A percentile compares a stretch with the other conserved stretches of the same genome.
phyloP scores from a whole-genome alignment of 805 yeast genomes.

The Lachancea sp. region DNA sequence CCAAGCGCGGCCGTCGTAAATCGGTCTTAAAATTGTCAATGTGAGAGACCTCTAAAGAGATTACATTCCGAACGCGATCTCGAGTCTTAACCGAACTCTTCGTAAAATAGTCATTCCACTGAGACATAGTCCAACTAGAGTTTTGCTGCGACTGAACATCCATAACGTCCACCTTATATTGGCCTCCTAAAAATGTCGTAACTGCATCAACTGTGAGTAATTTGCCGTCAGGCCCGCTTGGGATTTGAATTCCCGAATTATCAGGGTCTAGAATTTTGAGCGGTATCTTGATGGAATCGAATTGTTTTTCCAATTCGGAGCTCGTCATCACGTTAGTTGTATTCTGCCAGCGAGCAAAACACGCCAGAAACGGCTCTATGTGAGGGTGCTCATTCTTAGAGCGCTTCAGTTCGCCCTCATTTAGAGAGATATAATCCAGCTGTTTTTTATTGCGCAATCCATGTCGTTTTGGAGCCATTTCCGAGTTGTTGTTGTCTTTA shows the following conservation, averaged over 20 bases:
- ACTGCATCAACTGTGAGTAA: conserved; percentile 26
- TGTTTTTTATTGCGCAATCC: conserved; percentile 49
- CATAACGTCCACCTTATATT: conserved; percentile 70
- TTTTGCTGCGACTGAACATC: conserved; percentile 77
- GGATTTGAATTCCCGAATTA: conserved; percentile 19
- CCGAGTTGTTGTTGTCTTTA: not conserved
- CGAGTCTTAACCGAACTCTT: conserved; percentile 38
- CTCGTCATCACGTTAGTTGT: conserved; percentile 14
- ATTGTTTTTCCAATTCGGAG: conserved; percentile 13
- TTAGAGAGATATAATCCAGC: conserved; percentile 72
- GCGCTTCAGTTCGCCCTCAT: conserved; percentile 58
- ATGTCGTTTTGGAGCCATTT: conserved; percentile 35
- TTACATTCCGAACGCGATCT: conserved; percentile 70
- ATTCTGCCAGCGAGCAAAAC: conserved; percentile 20
- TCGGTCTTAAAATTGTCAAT: conserved; percentile 40
- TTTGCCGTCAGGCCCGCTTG: conserved; percentile 13
- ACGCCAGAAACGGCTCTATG: conserved; percentile 29
- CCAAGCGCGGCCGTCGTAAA: conserved; percentile 61
- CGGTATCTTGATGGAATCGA: conserved; percentile 19
- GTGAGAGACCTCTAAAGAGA: conserved; percentile 70
- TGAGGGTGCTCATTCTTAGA: conserved; percentile 56
- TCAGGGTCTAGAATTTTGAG: conserved; percentile 20
- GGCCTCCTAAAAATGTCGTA: conserved; percentile 50
- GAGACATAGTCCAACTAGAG: conserved; percentile 53
- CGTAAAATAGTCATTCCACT: conserved; percentile 70